Base-by-base conservation (phyloP, 495 filamentous ascomycete genomes). In the Copromyces sp. region DNA sequence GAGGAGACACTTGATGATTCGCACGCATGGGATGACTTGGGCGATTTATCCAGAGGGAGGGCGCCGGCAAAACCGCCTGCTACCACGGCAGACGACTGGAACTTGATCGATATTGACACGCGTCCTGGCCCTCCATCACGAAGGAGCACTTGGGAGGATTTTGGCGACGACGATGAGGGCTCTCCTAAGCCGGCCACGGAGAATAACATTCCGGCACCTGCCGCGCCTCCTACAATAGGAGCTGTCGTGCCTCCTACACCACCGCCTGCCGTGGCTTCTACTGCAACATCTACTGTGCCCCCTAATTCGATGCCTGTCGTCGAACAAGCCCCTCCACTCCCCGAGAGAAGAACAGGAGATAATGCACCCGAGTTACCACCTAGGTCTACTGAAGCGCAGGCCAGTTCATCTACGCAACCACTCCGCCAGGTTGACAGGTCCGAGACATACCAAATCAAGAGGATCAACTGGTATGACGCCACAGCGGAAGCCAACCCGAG, bases 371-470 rank as follows among this genome's bases (percentile, higher is more conserved):
- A 73, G 24, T 77, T 86, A 29, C 84, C 83, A 65, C 83, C 83
- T 3, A 77, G 80, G 24, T 79, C 81, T 11, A 61, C 72, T 37
- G 80, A 82, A 39, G 75, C 70, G 37, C 72, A 35, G 29, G 53
- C 53, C 29, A 65, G 53, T 65, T 65, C 78, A 7, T 80, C 80
- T 3, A 77, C 78, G 4, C 78, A 77, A 65, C 83, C 81, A 41
- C 80, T 81, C 9, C 82, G 82, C 16, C 78, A 80, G 0, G 76
- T 78, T 47, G 72, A 80, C 53, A 83, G 82, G 72, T 78, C 82
- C 4, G 84, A 85, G 68, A 85, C 84, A 11, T 86, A 84, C 74
- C 85, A 82, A 40, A 82, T 83, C 73, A 86, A 84, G 72, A 84
- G 83, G 39, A 83, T 85, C 70, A 80, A 72, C 45, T 85, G 83